Percentiles rank a stretch among this genome's conserved stretches.
Evolutionary conservation across 768 basidiomycete genomes (phyloP).

Genomic region (Candolleomyces efflorescens): DNA sequence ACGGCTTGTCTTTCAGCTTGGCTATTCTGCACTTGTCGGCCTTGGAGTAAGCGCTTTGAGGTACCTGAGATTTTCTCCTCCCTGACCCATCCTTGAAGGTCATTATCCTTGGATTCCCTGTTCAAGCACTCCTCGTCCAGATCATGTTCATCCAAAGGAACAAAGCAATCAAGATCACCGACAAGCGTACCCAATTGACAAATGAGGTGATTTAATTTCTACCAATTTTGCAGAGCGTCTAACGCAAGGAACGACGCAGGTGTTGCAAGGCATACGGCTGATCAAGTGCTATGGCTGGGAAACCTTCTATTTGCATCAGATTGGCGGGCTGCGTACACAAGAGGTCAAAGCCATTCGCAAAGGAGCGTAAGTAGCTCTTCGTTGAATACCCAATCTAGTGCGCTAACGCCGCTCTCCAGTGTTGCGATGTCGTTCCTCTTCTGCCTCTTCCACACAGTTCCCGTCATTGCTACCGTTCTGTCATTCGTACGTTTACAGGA

Average conservation of each 20-base stretch:
- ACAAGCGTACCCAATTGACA: conserved; percentile 58
- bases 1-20: conserved; percentile 36
- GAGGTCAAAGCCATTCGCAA: conserved; percentile 24
- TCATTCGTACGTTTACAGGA: conserved; percentile 39
- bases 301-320: conserved; percentile 40
- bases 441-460: conserved; percentile 45
- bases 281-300: conserved; percentile 67
- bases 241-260: too few relatives aligned
- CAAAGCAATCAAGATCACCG: conserved; percentile 61
- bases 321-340: conserved; percentile 36
- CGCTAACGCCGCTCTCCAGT: conserved; percentile 18
- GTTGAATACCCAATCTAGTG: background rate
- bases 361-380: conserved; percentile 26
- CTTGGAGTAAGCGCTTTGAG: conserved; percentile 28
- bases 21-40: conserved; percentile 67
- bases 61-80: too few relatives aligned
- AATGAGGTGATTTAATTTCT: conserved; percentile 35
- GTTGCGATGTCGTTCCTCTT: conserved; percentile 35
- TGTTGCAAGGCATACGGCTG: conserved; percentile 63
- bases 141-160: conserved; percentile 50
- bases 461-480: conserved; percentile 45
- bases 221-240: too few relatives aligned
- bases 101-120: conserved; percentile 53
- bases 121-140: conserved; percentile 49
- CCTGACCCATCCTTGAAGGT: conserved; percentile 14